These are phyloP conservation scores for Fonsecaea monophora DNA, from an alignment of 2,329 filamentous ascomycete genomes.

Conservation along the genomic window DNA sequence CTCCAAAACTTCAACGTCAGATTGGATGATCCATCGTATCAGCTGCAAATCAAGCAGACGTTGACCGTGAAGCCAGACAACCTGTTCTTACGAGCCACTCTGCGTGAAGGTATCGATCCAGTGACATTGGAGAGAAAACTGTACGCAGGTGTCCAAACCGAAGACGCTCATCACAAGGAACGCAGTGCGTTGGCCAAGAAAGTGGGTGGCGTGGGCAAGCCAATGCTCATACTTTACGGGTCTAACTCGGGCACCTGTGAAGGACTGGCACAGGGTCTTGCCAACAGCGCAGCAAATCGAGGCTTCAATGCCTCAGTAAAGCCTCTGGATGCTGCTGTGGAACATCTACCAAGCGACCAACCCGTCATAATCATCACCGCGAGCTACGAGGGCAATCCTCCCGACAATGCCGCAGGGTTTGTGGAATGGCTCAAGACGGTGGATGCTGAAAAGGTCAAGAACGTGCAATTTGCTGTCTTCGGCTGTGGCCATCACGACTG, in stretches of 20 bases:
- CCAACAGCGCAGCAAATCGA: constrained; percentile 63
- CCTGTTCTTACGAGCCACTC: constrained; percentile 66
- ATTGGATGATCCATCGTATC: constrained; percentile 62
- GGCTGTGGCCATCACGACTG: constrained; percentile 68
- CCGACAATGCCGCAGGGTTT: constrained; percentile 74
- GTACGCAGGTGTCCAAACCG: constrained; percentile 29
- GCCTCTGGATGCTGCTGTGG: constrained; percentile 67
- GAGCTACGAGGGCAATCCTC: constrained; percentile 76
- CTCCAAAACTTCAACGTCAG: constrained; percentile 75
- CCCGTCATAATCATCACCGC: constrained; percentile 72
- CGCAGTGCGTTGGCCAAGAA: constrained; percentile 23
- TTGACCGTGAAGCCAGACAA: constrained; percentile 57
- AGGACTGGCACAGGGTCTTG: constrained; percentile 68
- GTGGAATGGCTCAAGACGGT: constrained; percentile 68
- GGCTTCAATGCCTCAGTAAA: constrained; percentile 66
- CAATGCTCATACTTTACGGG: constrained; percentile 73
- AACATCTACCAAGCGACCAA: constrained; percentile 64
- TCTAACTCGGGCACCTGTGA: constrained; percentile 79
- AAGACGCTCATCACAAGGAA: constrained; percentile 24
- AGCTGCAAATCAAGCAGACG: constrained; percentile 49
- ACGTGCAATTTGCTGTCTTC: constrained; percentile 71
- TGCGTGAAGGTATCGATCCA: constrained; percentile 59
- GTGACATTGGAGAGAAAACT: constrained; percentile 51
- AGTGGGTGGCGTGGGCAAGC: constrained; percentile 44
- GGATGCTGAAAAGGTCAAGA: constrained; percentile 59